Evolutionary conservation across 2,329 filamentous ascomycete genomes (phyloP).

Genomic region (Arachnopeziza araneosa): DNA sequence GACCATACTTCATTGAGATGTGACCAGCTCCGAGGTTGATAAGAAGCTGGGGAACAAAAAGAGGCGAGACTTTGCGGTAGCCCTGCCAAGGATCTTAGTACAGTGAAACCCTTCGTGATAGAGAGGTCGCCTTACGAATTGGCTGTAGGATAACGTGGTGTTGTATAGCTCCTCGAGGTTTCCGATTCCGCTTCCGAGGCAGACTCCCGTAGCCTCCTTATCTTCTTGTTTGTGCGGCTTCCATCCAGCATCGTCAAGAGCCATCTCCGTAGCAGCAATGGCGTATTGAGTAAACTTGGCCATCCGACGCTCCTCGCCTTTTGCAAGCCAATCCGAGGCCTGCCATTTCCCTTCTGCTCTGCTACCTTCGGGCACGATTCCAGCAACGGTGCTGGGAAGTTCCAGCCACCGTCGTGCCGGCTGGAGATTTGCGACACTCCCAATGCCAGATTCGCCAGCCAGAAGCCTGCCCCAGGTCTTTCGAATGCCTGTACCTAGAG

Average conservation of each 20-base stretch:
- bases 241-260: constrained; percentile 78
- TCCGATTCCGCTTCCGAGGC: constrained; percentile 90
- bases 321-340: constrained; percentile 47
- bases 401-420: constrained; percentile 49
- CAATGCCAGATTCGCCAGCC: constrained; percentile 73
- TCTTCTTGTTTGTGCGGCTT: constrained; percentile 44
- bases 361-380: constrained; percentile 62
- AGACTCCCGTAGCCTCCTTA: constrained; percentile 77
- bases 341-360: constrained; percentile 43
- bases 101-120: neutral
- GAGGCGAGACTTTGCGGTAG: constrained; percentile 85
- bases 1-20: constrained; percentile 85
- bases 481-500: constrained; percentile 72
- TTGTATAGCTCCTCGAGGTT: constrained; percentile 88
- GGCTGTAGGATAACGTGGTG: constrained; percentile 70
- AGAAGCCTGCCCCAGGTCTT: constrained; percentile 78
- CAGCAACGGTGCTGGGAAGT: constrained; percentile 80
- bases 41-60: constrained; percentile 88
- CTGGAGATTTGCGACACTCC: constrained; percentile 59
- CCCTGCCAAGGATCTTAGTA: constrained; percentile 49
- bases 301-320: constrained; percentile 65
- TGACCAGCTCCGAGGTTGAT: constrained; percentile 96
- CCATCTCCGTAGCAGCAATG: constrained; percentile 79
- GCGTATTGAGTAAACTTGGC: constrained; percentile 92
- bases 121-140: constrained; percentile 47